phyloP scores from a whole-genome alignment of 345 rosid genomes.

The Euphorbia tirucalli region DNA sequence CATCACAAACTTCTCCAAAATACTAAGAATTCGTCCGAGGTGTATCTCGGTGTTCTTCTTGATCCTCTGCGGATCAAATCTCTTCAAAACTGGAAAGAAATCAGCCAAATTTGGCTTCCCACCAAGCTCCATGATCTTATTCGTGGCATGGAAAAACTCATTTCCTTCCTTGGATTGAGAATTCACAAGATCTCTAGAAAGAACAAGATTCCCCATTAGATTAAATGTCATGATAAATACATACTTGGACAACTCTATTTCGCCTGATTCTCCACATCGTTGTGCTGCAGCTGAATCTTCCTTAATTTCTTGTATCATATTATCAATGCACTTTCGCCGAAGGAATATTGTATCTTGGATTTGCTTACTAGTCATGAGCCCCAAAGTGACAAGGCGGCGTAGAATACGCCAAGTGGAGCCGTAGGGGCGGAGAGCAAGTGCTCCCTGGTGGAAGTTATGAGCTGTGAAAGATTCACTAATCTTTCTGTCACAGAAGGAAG shows the following conservation, averaged over 20 bases:
- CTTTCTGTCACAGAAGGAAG: no score
- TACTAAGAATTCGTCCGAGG: background rate
- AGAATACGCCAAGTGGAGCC: no score
- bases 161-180: constrained; percentile 10
- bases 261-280: background rate
- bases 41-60: constrained; percentile 20
- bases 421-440: no score
- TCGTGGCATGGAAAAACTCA: constrained; percentile 14
- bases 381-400: no score
- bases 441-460: no score
- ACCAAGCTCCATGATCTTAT: background rate
- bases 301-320: no score
- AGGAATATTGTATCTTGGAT: background rate
- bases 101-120: background rate
- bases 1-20: background rate
- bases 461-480: no score
- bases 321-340: no score
- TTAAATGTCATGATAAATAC: background rate
- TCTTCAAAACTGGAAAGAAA: constrained; percentile 1
- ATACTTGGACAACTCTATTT: background rate
- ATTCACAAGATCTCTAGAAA: constrained; percentile 17
- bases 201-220: constrained; percentile 16
- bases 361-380: constrained; percentile 14
- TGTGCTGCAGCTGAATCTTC: background rate
- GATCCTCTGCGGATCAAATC: constrained; percentile 30